Conservation (phyloP, 805 yeast species). For the Komagataella kurtzmanii region DNA sequence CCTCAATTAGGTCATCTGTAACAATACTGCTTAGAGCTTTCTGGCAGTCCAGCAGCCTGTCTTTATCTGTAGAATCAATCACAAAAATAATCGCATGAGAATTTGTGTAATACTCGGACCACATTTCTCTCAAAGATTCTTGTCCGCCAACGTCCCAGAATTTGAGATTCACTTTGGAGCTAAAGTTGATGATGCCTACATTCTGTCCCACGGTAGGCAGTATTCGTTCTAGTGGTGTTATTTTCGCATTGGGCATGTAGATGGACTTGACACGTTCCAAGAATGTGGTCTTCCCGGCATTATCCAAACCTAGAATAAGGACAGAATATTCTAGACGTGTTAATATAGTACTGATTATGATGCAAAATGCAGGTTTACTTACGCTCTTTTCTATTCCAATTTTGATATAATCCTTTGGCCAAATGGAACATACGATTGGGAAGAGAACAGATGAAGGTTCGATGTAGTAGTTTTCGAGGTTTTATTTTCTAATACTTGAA, state of each 20-base stretch:
- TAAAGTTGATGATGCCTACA: conserved; percentile 32
- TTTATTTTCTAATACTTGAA: background rate
- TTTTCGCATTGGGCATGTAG: conserved; percentile 32
- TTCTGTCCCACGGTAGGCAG: conserved; percentile 95
- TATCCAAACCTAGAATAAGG: conserved; percentile 80
- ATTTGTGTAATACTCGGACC: conserved; percentile 76
- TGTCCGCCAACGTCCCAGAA: conserved; percentile 98
- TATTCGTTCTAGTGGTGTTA: conserved; percentile 44
- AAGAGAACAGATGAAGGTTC: background rate
- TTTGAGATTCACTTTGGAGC: conserved; percentile 38
- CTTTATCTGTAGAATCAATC: conserved; percentile 82
- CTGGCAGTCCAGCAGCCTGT: conserved; percentile 72
- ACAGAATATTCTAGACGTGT: conserved; percentile 44
- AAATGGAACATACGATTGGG: conserved; percentile 46
- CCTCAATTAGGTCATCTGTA: conserved; percentile 47
- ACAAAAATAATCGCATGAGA: conserved; percentile 90
- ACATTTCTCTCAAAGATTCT: conserved; percentile 64
- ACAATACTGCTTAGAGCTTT: conserved; percentile 47
- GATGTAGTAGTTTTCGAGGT: background rate
- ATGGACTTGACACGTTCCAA: conserved; percentile 50
- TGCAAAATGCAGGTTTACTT: conserved; percentile 5
- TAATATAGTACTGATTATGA: background rate
- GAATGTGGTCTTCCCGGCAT: conserved; percentile 89
- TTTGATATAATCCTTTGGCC: conserved; percentile 44
- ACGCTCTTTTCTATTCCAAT: conserved; percentile 44